Evolutionary conservation across 2,329 filamentous ascomycete genomes (phyloP).

Genomic region (Chaetomium olivaceum): DNA sequence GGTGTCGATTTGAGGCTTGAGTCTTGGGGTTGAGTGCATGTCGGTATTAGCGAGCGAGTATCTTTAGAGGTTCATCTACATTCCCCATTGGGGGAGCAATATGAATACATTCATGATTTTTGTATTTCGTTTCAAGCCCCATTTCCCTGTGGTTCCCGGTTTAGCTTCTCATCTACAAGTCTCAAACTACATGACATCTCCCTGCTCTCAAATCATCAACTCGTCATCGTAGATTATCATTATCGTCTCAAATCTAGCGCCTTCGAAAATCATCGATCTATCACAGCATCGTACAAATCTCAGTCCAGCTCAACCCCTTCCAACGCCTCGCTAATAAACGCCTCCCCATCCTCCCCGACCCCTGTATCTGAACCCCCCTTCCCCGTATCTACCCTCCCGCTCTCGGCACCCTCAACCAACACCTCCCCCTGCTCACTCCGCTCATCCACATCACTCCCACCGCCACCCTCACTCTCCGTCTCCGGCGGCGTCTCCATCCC

Average conservation of each 20-base stretch:
- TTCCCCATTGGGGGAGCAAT: not conserved
- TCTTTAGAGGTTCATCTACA: not conserved
- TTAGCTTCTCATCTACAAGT: not conserved
- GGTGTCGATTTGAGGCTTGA: not conserved
- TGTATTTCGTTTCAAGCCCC: not conserved
- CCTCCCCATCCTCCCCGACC: constrained; percentile 28
- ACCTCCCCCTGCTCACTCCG: constrained; percentile 5
- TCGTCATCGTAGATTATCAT: not conserved
- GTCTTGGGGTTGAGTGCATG: not conserved
- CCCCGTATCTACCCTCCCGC: not conserved
- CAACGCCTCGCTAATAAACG: constrained; percentile 38
- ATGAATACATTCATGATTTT: not conserved
- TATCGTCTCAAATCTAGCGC: not conserved
- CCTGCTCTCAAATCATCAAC: not conserved
- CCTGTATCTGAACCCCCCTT: constrained; percentile 26
- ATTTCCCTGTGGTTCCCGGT: not conserved
- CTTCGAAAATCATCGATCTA: not conserved
- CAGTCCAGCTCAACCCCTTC: constrained; percentile 39
- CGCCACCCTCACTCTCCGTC: constrained; percentile 52
- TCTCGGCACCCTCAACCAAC: too few species aligned
- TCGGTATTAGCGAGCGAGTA: not conserved
- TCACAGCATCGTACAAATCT: not conserved
- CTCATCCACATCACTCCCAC: constrained; percentile 32
- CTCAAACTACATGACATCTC: not conserved
- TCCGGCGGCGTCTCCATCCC: constrained; percentile 56